Evolutionary conservation across 2,329 filamentous ascomycete species (phyloP), one percentile per base, ranked within the genome.

Genomic region (Alternaria arborescens): DNA sequence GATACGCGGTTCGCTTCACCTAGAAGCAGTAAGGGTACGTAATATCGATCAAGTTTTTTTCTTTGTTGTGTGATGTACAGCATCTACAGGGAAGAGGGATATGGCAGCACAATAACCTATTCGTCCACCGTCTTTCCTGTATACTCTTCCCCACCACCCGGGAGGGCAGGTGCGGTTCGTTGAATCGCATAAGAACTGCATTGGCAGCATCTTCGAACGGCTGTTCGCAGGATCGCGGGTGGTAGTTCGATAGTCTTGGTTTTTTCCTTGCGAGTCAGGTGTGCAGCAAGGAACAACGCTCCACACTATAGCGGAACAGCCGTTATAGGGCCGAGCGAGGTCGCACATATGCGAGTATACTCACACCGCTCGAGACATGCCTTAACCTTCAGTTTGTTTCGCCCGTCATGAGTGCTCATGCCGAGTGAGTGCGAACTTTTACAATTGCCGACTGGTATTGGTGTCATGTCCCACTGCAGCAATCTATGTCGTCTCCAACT

Each of bases 161-260:
- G 32, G 20, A 11, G 34, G 14, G 22, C 20, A 18, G 5, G 41
- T 18, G 32, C 38, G 42, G 42, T 38, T 48, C 24, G 32, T 55
- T 32, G 44, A 36, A 20, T 26, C 20, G n/a, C 24, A 42, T 44
- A 18, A 44, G 55, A 28, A 24, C 11, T 48, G 58, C 47, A 43
- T 58, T 48, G 42, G 36, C 12, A 34, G 41, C 40, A 59, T 47
- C 18, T 47, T 50, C 22, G 46, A 62, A 60, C 56, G 60, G 52
- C 51, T 59, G 60, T 62, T 62, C 55, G 55, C 55, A 62, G 60
- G 41, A 55, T 58, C 52, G 38, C 20, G 14, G 32, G 47, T 53
- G 18, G 48, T 43, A 36, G 41, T 41, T 40, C 30, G 28, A 12
- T 40, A 8, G 34, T 20, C 30, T n/a, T 26, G 26, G 22, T 20